Base-by-base conservation (phyloP, 2,329 filamentous ascomycete species). In the Aplosporella prunicola region DNA sequence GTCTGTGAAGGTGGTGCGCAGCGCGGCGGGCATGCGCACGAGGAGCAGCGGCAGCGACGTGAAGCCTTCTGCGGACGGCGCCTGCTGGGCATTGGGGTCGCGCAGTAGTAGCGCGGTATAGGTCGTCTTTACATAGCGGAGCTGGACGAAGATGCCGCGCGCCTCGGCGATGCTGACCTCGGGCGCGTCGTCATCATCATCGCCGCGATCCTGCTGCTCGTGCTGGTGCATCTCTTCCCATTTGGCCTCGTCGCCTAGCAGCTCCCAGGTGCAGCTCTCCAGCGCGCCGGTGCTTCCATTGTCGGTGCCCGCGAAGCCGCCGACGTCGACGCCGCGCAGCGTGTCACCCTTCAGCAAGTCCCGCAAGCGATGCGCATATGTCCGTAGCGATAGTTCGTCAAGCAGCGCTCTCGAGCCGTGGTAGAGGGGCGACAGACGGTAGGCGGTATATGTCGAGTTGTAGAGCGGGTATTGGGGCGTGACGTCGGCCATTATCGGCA, bases 371-470 rank as follows among this genome's bases (percentile, higher is more conserved):
- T 58, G 58, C 23, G 69, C 65, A 45, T 72, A 70, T 14, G 56
- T 54, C 13, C 60, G 59, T 10, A 71, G 52, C 14, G 57, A 54
- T 16, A 48, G 39, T 10, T 63, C 55, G 37, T 51, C 38, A 28
- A 67, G 52, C 5, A 62, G 51, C 1, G 49, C 50, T 4, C 49
- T 18, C 27, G 59, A 57, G 40, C 56, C 61, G 47, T 71, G 64
- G 49, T 72, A 64, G 25, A 74, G 61, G n/a, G 69, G 69, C 4
- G 70, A 72, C 7, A 72, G 52, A 45, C 69, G 68, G 49, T 71
- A 68, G 34, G 69, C 53, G n/a, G 57, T 66, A 62, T 68, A 74
- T 18, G 68, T 71, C n/a, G 63, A 64, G 47, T 68, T 65, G 47
- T 71, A 68, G 25, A 74, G 57, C 9, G 68, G 64, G 38, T 64